Evolutionary conservation across 352 stramenopile species (phyloP), one percentile per base, ranked within the genome.

Genomic region (Phytophthora melonis): DNA sequence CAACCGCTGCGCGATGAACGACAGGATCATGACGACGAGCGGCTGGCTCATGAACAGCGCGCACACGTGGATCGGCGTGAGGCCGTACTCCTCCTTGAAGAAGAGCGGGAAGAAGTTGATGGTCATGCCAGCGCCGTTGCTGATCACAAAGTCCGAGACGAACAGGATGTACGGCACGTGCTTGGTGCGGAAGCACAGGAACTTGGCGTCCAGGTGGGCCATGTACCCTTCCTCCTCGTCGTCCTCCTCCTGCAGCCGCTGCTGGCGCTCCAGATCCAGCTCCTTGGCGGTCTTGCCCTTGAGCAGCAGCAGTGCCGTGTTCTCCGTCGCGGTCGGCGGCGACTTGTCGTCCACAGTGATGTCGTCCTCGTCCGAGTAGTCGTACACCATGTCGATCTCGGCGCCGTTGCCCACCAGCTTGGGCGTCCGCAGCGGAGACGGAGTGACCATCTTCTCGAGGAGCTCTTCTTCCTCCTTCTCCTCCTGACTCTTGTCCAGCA

Each of bases 31-130:
- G 58, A 93, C 75, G 13, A 95, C 39, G 21, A 95, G 70, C 14
- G 88, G 88, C 64, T 93, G 88, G 16, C 75, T 74, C 59, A 91
- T 72, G 69, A 93, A 95, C 5, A 95, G 72, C 34, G 81, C 60
- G 34, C 79, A 92, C 27, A 95, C 81, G 52, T 93, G 83, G 59
- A 93, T 93, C 19, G 88, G 88, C 27, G 88, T 84, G 32, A 95
- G 76, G 7, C 79, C 79, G 73, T 95, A 93, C 62, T 95, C 86
- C 32, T 92, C 75, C 72, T 89, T 91, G 68, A 95, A 95, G 63
- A 95, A 95, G 2, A 95, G 70, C 30, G 88, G 88, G 77, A 95
- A 95, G 63, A 95, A 95, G 60, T 92, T 92, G 72, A 93, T 91
- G 0, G 86, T 93, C 88, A 95, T 95, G 60, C 88, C 88, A 5